phyloP scores from a whole-genome alignment of 768 basidiomycete genomes.

The Podaxis sp. region DNA sequence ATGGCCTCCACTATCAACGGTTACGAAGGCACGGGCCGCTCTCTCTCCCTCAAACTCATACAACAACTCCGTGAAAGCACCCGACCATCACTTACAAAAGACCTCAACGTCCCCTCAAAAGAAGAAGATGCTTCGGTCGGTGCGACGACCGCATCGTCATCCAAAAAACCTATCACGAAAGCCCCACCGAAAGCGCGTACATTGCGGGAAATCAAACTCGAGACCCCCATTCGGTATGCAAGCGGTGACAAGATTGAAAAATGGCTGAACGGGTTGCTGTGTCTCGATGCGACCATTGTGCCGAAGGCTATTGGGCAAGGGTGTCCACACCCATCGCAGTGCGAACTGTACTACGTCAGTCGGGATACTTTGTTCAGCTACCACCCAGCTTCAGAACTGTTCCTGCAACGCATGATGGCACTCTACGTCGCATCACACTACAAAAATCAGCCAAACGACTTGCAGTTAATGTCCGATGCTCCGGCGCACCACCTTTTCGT shows the following conservation, averaged over 20 bases:
- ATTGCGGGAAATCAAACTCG: slow-evolving; percentile 90
- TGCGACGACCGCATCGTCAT: slow-evolving; percentile 25
- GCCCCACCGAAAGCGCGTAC: slow-evolving; percentile 66
- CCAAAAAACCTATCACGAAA: slow-evolving; percentile 52
- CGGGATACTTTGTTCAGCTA: slow-evolving; percentile 96
- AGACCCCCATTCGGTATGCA: slow-evolving; percentile 91
- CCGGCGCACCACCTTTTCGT: slow-evolving; percentile 98
- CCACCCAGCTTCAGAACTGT: slow-evolving; percentile 95
- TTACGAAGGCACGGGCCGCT: slow-evolving; percentile 99
- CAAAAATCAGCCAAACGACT: slow-evolving; percentile 98
- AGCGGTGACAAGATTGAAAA: slow-evolving; percentile 85
- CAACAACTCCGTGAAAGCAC: slow-evolving; percentile 94
- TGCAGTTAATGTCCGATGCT: slow-evolving; percentile 96
- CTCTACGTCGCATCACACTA: slow-evolving; percentile 97
- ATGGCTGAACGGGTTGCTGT: slow-evolving; percentile 89
- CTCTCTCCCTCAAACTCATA: slow-evolving; percentile 94
- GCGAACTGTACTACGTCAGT: slow-evolving; percentile 94
- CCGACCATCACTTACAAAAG: slow-evolving; percentile 71
- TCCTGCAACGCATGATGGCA: slow-evolving; percentile 98
- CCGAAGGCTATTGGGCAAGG: slow-evolving; percentile 49
- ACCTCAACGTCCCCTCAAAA: slow-evolving; percentile 32
- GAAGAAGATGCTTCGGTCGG: slow-evolving; percentile 35
- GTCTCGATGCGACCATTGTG: slow-evolving; percentile 77
- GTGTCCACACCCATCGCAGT: slow-evolving; percentile 91
- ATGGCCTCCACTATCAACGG: slow-evolving; percentile 99